Conservation (phyloP, 2,329 filamentous ascomycete genomes). For the Aspergillus sp. region DNA sequence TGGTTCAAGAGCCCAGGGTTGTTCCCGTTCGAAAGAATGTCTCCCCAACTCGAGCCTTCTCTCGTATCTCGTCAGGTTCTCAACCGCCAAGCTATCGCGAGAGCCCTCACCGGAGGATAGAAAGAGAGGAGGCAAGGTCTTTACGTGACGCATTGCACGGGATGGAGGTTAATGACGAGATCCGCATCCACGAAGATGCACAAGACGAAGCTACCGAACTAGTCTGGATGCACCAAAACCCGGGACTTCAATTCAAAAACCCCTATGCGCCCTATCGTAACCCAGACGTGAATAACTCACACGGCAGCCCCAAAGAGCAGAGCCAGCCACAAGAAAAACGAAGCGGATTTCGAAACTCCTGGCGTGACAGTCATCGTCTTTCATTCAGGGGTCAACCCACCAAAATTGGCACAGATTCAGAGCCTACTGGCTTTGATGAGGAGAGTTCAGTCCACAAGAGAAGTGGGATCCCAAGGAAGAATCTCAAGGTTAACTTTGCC, state of each 20-base stretch:
- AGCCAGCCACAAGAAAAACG: conserved; percentile 46
- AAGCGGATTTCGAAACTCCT: conserved; percentile 12
- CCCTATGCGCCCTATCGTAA: conserved; percentile 50
- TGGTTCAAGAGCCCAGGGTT: conserved; percentile 39
- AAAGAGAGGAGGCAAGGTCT: conserved; percentile 59
- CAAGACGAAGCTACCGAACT: conserved; percentile 64
- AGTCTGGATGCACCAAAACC: conserved; percentile 63
- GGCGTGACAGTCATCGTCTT: conserved; percentile 19
- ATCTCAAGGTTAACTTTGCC: conserved; percentile 42
- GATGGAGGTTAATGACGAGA: conserved; percentile 58
- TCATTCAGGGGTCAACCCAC: conserved; percentile 21
- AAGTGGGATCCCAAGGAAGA: conserved; percentile 32
- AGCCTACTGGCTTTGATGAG: background rate
- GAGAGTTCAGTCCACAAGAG: conserved; percentile 17
- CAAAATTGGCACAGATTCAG: conserved; percentile 3
- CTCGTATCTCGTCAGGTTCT: conserved; percentile 29
- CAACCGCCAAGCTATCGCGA: conserved; percentile 54
- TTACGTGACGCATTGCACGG: conserved; percentile 58
- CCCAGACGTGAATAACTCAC: conserved; percentile 41
- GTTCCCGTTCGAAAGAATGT: conserved; percentile 35
- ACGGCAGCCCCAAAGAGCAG: conserved; percentile 44
- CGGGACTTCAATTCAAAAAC: conserved; percentile 50
- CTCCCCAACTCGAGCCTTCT: conserved; percentile 36
- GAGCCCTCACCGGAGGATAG: conserved; percentile 54
- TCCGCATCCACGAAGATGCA: conserved; percentile 55